phyloP scores from a whole-genome alignment of 2,329 filamentous ascomycete genomes.

The Calonectria ilicicola region DNA sequence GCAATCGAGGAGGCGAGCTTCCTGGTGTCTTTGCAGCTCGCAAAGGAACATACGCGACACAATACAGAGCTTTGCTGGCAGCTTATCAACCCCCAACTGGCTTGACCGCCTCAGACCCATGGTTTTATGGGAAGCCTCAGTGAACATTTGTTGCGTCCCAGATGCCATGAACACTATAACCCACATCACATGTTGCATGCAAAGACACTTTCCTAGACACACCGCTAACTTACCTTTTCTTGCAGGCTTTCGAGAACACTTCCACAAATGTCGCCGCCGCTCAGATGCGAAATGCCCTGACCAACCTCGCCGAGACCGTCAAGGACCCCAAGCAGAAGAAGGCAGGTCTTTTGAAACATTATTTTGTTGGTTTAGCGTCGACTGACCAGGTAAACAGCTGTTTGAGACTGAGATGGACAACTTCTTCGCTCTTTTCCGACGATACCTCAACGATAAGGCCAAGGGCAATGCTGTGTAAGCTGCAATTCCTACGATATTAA shows the following conservation, averaged over 20 bases:
- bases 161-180: not conserved
- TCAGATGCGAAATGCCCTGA: constrained; percentile 98
- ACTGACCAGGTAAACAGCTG: constrained; percentile 63
- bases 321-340: constrained; percentile 85
- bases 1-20: not conserved
- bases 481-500: constrained; percentile 15
- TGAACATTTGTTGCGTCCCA: not conserved
- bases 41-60: not conserved
- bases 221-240: constrained; percentile 40
- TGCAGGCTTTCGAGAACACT: constrained; percentile 97
- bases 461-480: constrained; percentile 90
- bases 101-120: constrained; percentile 18
- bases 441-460: constrained; percentile 98
- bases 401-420: constrained; percentile 99
- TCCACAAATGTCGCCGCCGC: constrained; percentile 97
- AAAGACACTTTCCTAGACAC: not conserved
- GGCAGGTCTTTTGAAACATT: constrained; percentile 63
- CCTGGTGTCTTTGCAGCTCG: too few relatives aligned
- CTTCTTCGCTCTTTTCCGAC: constrained; percentile 98
- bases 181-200: not conserved
- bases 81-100: not conserved
- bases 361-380: not conserved
- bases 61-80: not conserved
- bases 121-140: not conserved
- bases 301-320: constrained; percentile 90